Evolutionary conservation across 108 stramenopile genomes (phyloP).

Genomic region (Licmophora abbreviata): DNA sequence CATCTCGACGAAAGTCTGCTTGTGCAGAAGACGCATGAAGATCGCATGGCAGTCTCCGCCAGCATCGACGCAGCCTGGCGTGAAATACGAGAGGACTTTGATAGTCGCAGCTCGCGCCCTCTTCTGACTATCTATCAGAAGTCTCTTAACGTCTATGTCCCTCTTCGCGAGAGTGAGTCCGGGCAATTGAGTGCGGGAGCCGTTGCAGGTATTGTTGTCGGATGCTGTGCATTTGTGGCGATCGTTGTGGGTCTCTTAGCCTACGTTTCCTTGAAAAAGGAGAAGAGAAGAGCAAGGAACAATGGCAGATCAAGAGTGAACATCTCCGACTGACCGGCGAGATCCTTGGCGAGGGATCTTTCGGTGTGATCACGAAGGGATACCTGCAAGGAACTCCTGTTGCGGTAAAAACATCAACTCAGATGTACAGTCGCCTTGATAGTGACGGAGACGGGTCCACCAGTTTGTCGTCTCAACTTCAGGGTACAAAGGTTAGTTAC

Average conservation of each 20-base stretch:
- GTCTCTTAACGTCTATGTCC: slow-evolving; percentile 6
- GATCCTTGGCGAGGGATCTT: not conserved
- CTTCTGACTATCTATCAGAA: slow-evolving; percentile 13
- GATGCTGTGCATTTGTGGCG: not conserved
- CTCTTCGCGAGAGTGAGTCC: not conserved
- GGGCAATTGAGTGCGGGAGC: not conserved
- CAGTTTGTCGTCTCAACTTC: not conserved
- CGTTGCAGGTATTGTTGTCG: not conserved
- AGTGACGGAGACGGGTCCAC: not conserved
- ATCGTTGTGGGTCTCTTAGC: not conserved
- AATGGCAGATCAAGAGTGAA: not conserved
- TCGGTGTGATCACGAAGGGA: not conserved
- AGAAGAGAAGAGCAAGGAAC: not conserved
- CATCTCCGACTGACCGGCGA: not conserved
- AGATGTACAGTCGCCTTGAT: not conserved
- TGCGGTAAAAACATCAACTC: not conserved
- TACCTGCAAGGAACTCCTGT: not conserved
- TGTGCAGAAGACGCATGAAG: not conserved
- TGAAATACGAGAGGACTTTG: slow-evolving; percentile 9
- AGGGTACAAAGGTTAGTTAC: too few species aligned
- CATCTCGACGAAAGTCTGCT: slow-evolving; percentile 8
- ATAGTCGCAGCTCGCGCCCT: slow-evolving; percentile 1
- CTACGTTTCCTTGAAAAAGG: not conserved
- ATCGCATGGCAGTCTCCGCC: slow-evolving; percentile 4
- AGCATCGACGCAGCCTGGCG: not conserved